Evolutionary conservation across 169 alveolate species (phyloP).

Genomic region (Plasmodium adleri): DNA sequence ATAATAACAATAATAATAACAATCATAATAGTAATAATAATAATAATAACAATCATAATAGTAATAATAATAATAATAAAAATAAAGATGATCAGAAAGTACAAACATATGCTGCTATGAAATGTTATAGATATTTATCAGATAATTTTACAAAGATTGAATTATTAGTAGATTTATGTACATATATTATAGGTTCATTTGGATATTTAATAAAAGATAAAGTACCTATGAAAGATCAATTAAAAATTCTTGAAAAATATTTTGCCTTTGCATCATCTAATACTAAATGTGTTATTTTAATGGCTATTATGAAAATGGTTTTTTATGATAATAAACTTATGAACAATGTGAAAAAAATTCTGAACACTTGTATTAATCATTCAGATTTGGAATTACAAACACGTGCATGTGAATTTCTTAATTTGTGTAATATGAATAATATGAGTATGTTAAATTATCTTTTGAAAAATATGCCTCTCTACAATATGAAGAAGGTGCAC

Average conservation of each 20-base stretch:
- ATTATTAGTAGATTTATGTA: slow-evolving; percentile 76
- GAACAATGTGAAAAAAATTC: slow-evolving; percentile 64
- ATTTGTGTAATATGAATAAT: slow-evolving; percentile 58
- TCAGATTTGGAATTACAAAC: slow-evolving; percentile 80
- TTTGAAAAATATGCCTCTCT: slow-evolving; percentile 61
- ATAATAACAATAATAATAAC: slow-evolving; percentile 13
- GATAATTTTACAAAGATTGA: slow-evolving; percentile 5
- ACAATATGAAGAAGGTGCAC: slow-evolving; percentile 33
- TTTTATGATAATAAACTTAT: slow-evolving; percentile 75
- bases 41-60: background rate
- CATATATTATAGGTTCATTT: slow-evolving; percentile 80
- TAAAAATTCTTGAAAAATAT: slow-evolving; percentile 75
- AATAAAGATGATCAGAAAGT: slow-evolving; percentile 34
- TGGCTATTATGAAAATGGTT: slow-evolving; percentile 80
- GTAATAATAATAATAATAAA: slow-evolving; percentile 38
- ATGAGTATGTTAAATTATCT: slow-evolving; percentile 33
- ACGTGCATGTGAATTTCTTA: slow-evolving; percentile 81
- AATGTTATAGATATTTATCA: slow-evolving; percentile 23
- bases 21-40: background rate
- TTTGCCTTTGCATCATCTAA: slow-evolving; percentile 59
- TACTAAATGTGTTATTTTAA: slow-evolving; percentile 76
- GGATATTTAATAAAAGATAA: slow-evolving; percentile 78
- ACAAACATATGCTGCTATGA: slow-evolving; percentile 66
- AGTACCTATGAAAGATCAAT: slow-evolving; percentile 56
- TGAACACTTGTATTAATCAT: slow-evolving; percentile 64